phyloP scores from a whole-genome alignment of 208 protist genomes.

The Leishmania aethiopica region DNA sequence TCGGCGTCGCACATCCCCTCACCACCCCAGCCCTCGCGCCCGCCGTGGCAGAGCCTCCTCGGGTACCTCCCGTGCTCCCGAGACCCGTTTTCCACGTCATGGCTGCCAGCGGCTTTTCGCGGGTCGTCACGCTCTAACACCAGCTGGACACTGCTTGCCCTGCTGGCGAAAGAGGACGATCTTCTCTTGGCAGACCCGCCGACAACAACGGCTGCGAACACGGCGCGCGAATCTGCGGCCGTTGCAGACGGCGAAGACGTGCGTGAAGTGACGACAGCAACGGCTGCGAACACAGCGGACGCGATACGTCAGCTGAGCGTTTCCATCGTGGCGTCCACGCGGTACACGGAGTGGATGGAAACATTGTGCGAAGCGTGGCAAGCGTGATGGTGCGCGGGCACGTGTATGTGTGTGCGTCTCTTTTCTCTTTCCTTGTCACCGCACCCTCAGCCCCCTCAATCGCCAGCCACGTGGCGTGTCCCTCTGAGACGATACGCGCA shows the following conservation, averaged over 20 bases:
- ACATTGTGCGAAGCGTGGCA: slow-evolving; percentile 14
- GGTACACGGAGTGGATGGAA: slow-evolving; percentile 22
- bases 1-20: background rate
- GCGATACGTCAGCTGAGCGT: slow-evolving; percentile 6
- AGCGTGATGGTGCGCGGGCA: background rate
- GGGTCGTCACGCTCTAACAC: background rate
- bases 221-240: too few species aligned
- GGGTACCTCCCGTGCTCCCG: slow-evolving; percentile 24
- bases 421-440: background rate
- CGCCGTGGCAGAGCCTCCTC: slow-evolving; percentile 16
- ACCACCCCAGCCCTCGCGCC: background rate
- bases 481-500: background rate
- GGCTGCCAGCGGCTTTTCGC: slow-evolving; percentile 10
- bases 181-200: background rate
- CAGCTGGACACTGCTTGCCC: slow-evolving; percentile 4
- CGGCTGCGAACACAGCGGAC: background rate
- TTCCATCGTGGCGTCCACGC: slow-evolving; percentile 9
- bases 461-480: too few species aligned
- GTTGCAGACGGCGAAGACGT: too few species aligned
- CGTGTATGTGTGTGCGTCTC: background rate
- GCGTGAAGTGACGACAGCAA: too few species aligned
- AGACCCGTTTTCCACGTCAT: slow-evolving; percentile 10
- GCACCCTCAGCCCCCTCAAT: background rate
- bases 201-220: background rate
- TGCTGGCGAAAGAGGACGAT: slow-evolving; percentile 22